Conservation (phyloP, 2,329 filamentous ascomycete genomes). For the Talaromyces sp. region DNA sequence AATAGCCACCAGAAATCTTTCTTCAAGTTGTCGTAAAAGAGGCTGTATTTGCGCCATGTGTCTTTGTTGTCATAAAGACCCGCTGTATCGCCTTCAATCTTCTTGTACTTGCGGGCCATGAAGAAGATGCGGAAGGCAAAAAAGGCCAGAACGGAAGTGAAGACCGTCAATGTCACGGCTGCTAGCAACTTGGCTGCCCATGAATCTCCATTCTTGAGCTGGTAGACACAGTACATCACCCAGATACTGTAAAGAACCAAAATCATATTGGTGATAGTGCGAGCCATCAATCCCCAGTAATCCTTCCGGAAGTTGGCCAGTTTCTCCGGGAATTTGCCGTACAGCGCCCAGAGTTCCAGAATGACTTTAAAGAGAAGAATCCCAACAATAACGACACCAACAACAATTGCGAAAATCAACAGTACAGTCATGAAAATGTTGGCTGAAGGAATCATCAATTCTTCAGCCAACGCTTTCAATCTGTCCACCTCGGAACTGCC, state of each 20-base stretch:
- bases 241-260: slow-evolving; percentile 91
- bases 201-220: slow-evolving; percentile 90
- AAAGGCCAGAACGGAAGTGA: slow-evolving; percentile 78
- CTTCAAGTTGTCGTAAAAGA: slow-evolving; percentile 97
- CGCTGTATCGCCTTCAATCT: slow-evolving; percentile 70
- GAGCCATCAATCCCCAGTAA: slow-evolving; percentile 91
- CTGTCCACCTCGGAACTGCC: slow-evolving; percentile 45
- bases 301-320: slow-evolving; percentile 87
- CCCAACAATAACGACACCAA: slow-evolving; percentile 79
- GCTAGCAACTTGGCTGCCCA: slow-evolving; percentile 89
- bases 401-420: slow-evolving; percentile 81
- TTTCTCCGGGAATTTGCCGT: slow-evolving; percentile 78
- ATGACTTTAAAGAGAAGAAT: slow-evolving; percentile 90
- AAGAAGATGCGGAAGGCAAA: slow-evolving; percentile 83
- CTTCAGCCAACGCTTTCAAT: slow-evolving; percentile 80
- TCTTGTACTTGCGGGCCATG: slow-evolving; percentile 73
- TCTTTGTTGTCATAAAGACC: slow-evolving; percentile 85
- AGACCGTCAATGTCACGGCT: slow-evolving; percentile 75
- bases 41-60: slow-evolving; percentile 90
- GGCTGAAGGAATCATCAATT: slow-evolving; percentile 79
- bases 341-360: slow-evolving; percentile 88
- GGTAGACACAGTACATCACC: slow-evolving; percentile 94
- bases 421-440: slow-evolving; percentile 97
- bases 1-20: slow-evolving; percentile 98
- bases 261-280: slow-evolving; percentile 86